Evolutionary conservation across 2,329 filamentous ascomycete species (phyloP).

Genomic region (Penicillium polonicum): DNA sequence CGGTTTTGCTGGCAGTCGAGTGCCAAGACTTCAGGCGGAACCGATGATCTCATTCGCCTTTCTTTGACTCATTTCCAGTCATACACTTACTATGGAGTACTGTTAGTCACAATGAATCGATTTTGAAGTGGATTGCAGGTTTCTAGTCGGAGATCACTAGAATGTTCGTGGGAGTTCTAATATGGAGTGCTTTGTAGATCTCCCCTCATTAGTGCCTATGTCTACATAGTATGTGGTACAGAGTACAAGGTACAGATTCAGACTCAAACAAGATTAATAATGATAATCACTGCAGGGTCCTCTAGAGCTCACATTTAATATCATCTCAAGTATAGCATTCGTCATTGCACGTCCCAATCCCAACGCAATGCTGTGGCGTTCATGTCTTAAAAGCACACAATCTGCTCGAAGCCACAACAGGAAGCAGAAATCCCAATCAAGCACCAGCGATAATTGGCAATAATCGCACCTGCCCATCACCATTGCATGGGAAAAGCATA

Average conservation of each 20-base stretch:
- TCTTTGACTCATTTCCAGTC: conserved; percentile 9
- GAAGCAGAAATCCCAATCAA: background rate
- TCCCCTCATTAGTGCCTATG: background rate
- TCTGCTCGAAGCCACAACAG: background rate
- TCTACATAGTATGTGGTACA: too few relatives aligned
- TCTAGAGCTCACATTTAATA: background rate
- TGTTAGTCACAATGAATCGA: background rate
- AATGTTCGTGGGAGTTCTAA: background rate
- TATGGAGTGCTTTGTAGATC: background rate
- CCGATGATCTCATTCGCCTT: conserved; percentile 10
- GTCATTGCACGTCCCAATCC: background rate
- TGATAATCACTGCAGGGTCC: background rate
- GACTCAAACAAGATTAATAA: background rate
- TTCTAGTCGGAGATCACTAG: background rate
- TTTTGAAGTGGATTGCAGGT: background rate
- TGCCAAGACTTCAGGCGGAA: conserved; percentile 8
- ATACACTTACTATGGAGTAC: background rate
- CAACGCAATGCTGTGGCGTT: background rate
- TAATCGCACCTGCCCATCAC: background rate
- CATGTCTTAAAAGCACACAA: background rate
- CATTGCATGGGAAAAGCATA: background rate
- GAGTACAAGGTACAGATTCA: background rate
- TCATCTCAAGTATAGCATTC: background rate
- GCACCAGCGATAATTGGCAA: background rate
- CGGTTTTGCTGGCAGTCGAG: background rate